phyloP scores from a whole-genome alignment of 441 rosid species.

The Arabidopsis hybrid region DNA sequence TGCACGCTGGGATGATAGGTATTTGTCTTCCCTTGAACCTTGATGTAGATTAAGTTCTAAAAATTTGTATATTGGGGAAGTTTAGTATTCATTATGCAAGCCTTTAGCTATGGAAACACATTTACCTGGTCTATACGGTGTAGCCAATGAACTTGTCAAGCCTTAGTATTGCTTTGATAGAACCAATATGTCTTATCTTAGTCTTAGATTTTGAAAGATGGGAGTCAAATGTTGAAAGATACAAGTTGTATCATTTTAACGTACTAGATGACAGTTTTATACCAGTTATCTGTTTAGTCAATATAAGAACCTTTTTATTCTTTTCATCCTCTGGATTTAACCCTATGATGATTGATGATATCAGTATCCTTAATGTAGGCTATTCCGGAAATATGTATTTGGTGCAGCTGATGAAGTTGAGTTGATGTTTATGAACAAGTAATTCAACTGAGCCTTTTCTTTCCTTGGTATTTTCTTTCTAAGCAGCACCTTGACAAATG shows the following conservation, averaged over 20 bases:
- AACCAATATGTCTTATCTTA: neutral
- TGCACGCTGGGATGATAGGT: constrained; percentile 79
- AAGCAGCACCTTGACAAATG: constrained; percentile 5
- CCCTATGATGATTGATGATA: constrained; percentile 18
- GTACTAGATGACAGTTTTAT: neutral
- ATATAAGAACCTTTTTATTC: neutral
- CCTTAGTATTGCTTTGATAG: neutral
- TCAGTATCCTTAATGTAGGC: constrained; percentile 45
- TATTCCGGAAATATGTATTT: constrained; percentile 60
- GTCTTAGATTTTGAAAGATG: neutral
- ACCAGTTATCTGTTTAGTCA: neutral
- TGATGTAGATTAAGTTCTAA: neutral
- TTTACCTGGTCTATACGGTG: neutral
- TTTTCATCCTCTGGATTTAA: neutral
- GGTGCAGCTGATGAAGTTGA: constrained; percentile 75
- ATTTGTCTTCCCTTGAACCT: constrained; percentile 11
- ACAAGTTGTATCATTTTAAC: neutral
- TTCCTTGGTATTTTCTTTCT: constrained; percentile 18
- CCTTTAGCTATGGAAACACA: neutral
- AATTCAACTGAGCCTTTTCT: constrained; percentile 19
- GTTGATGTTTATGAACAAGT: constrained; percentile 77
- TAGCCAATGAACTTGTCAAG: neutral
- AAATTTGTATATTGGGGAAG: neutral
- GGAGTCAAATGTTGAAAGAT: neutral
- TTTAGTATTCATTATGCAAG: neutral